phyloP scores from a whole-genome alignment of 345 rosid species.

The Bretschneidera sinensis region DNA sequence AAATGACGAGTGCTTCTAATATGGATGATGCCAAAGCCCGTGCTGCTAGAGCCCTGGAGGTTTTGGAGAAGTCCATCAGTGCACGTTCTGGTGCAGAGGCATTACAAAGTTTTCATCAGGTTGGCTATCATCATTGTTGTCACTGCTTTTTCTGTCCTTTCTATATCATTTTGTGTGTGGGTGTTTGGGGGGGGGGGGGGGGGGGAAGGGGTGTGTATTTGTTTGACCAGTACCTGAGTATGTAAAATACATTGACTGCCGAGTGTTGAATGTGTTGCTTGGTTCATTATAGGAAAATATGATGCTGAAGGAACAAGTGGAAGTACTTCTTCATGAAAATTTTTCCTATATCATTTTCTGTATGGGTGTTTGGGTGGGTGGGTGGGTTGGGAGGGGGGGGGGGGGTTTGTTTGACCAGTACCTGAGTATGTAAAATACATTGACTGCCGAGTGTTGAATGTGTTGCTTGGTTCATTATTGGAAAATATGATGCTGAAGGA shows the following conservation, averaged over 20 bases:
- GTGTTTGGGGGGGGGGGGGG: too few species aligned
- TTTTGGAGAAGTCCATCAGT: slow-evolving; percentile 65
- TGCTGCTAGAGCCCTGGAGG: slow-evolving; percentile 74
- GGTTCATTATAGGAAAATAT: slow-evolving; percentile 43
- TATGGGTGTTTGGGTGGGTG: too few species aligned
- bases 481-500: slow-evolving; percentile 67
- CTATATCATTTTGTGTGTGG: neutral
- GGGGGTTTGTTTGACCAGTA: neutral
- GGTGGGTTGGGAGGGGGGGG: neutral
- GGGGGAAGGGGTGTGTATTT: neutral
- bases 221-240: neutral
- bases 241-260: neutral
- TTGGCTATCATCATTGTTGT: slow-evolving; percentile 7
- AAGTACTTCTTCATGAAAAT: slow-evolving; percentile 67
- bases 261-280: neutral
- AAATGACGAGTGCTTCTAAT: slow-evolving; percentile 66
- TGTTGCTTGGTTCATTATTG: slow-evolving; percentile 19
- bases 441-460: neutral
- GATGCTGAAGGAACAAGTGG: slow-evolving; percentile 66
- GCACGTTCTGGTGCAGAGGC: slow-evolving; percentile 58
- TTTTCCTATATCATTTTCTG: too few species aligned
- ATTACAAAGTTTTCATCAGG: slow-evolving; percentile 50
- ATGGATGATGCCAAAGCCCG: slow-evolving; percentile 79
- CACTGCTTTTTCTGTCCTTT: neutral
- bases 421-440: neutral